Percentiles rank a stretch among this genome's conserved stretches.
These are phyloP conservation scores for Anisogramma anomala DNA, from an alignment of 2,329 filamentous ascomycete genomes.

Conservation along the genomic window DNA sequence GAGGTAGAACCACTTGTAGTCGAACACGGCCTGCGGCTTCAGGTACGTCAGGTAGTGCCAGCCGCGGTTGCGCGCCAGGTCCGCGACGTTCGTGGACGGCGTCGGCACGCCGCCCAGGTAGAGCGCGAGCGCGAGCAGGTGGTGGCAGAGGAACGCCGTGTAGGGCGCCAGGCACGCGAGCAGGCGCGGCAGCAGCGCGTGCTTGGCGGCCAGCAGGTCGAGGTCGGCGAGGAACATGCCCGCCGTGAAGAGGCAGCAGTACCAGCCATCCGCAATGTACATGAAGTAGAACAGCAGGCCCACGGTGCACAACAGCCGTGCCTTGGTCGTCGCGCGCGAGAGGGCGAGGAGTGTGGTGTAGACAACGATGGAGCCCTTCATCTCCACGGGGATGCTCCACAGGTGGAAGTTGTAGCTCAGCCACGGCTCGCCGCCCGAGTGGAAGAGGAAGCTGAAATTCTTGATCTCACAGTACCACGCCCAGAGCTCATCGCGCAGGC, in stretches of 20 bases:
- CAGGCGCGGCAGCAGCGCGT: constrained; percentile 40
- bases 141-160: constrained; percentile 41
- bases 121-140: constrained; percentile 39
- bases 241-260: constrained; percentile 46
- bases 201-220: constrained; percentile 38
- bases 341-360: constrained; percentile 48
- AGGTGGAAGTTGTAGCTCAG: constrained; percentile 47
- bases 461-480: constrained; percentile 45
- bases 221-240: constrained; percentile 54
- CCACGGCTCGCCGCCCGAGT: constrained; percentile 44
- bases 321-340: constrained; percentile 40
- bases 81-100: constrained; percentile 32
- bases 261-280: constrained; percentile 55
- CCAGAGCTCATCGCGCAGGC: constrained; percentile 38
- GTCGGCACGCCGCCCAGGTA: constrained; percentile 52
- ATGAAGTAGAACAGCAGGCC: constrained; percentile 53
- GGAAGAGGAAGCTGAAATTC: constrained; percentile 58
- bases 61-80: constrained; percentile 42
- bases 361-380: constrained; percentile 51
- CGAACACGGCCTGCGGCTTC: constrained; percentile 54
- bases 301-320: constrained; percentile 41
- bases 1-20: constrained; percentile 58
- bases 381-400: constrained; percentile 54
- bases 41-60: constrained; percentile 50
- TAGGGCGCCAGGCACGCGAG: constrained; percentile 33